Evolutionary conservation across 306 rosid species (phyloP).

Genomic region (Myrica gale): DNA sequence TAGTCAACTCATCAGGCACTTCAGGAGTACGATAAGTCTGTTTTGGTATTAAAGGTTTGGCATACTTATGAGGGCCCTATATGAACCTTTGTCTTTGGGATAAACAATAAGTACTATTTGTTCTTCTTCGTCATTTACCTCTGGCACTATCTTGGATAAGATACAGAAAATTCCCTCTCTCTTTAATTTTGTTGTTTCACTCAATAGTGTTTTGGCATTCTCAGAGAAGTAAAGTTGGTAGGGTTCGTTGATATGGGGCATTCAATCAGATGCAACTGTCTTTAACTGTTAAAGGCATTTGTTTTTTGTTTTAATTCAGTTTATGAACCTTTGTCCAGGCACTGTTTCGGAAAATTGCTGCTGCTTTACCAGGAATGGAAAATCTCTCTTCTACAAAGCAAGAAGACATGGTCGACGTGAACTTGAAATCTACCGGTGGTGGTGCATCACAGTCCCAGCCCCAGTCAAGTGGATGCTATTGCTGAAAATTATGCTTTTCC

Average conservation of each 20-base stretch:
- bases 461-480: constrained; percentile 40
- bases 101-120: not conserved
- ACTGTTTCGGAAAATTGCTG: constrained; percentile 48
- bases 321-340: constrained; percentile 37
- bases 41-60: not conserved
- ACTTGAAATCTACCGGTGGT: constrained; percentile 37
- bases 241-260: not conserved
- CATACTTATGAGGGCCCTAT: not conserved
- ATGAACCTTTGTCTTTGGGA: not conserved
- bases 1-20: not conserved
- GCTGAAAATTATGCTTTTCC: constrained; percentile 27
- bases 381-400: constrained; percentile 45
- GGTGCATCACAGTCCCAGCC: constrained; percentile 30
- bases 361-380: constrained; percentile 54
- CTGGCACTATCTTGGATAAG: not conserved
- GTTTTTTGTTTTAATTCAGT: constrained; percentile 15
- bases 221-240: not conserved
- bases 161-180: not conserved
- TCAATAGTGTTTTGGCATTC: not conserved
- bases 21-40: not conserved
- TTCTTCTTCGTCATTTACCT: not conserved
- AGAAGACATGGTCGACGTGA: constrained; percentile 52
- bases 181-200: not conserved
- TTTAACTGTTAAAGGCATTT: not conserved
- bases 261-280: not conserved